A percentile compares a stretch with the other conserved stretches of the same genome.
These are phyloP conservation scores for Blepharisma stoltei DNA, from an alignment of 73 alveolate species.

Conservation along the genomic window DNA sequence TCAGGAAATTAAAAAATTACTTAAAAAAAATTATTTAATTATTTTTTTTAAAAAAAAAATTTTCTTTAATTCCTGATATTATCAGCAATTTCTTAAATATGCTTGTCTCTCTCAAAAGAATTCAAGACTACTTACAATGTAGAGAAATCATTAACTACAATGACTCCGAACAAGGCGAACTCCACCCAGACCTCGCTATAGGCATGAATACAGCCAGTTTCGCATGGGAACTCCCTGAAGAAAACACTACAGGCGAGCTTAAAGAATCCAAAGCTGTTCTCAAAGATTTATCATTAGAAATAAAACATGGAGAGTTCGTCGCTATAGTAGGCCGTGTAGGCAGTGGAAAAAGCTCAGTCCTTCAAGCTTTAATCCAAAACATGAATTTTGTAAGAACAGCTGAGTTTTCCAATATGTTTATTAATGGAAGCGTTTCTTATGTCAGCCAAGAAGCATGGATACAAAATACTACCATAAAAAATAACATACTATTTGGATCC, in stretches of 20 bases:
- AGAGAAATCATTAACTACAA: not conserved
- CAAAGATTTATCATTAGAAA: conserved; percentile 40
- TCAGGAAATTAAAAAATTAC: too few species aligned
- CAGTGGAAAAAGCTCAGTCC: conserved; percentile 58
- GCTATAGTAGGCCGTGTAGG: conserved; percentile 68
- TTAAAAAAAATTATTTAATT: too few species aligned
- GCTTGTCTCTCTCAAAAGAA: not conserved
- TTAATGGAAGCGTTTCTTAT: conserved; percentile 70
- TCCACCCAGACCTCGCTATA: not conserved
- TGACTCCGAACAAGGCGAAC: not conserved
- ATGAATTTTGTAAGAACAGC: conserved; percentile 32
- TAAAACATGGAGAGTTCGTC: conserved; percentile 51
- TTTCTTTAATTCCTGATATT: conserved; percentile 11
- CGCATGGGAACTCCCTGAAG: conserved; percentile 20
- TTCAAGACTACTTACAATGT: not conserved
- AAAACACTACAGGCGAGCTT: not conserved
- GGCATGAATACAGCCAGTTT: not conserved
- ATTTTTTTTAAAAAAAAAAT: too few species aligned
- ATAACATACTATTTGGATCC: conserved; percentile 83
- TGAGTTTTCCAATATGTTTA: conserved; percentile 21
- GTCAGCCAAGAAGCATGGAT: conserved; percentile 89
- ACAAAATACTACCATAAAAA: conserved; percentile 82
- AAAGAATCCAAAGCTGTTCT: conserved; percentile 27
- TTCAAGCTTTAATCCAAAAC: conserved; percentile 56
- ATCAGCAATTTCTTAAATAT: not conserved